phyloP scores from a whole-genome alignment of 2,329 filamentous ascomycete genomes.

The Penicillium hesseltinei region DNA sequence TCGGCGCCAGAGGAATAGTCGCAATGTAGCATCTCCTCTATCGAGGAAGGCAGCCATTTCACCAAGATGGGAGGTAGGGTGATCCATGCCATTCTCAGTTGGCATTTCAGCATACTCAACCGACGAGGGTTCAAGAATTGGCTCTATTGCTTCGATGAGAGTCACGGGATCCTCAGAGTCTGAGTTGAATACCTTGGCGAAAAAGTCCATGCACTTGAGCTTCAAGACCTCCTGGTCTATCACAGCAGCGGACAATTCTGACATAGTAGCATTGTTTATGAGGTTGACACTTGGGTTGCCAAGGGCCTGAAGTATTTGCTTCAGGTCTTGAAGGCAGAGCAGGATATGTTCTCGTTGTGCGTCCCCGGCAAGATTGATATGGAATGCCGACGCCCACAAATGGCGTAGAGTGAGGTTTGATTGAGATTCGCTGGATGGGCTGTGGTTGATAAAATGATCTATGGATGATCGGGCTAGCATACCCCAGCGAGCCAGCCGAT shows the following conservation, averaged over 20 bases:
- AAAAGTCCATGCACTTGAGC: constrained; percentile 94
- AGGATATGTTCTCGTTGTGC: constrained; percentile 59
- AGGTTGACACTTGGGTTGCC: constrained; percentile 58
- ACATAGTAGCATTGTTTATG: constrained; percentile 83
- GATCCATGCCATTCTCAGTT: constrained; percentile 36
- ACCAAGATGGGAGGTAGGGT: constrained; percentile 54
- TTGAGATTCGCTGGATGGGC: constrained; percentile 31
- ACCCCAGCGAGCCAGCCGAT: constrained; percentile 62
- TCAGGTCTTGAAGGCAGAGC: constrained; percentile 62
- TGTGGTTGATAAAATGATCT: constrained; percentile 38
- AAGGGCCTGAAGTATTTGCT: constrained; percentile 50
- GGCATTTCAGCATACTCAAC: constrained; percentile 28
- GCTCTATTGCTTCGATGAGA: constrained; percentile 88
- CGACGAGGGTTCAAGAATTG: constrained; percentile 71
- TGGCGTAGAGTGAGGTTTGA: constrained; percentile 57
- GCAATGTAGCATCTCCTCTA: constrained; percentile 75
- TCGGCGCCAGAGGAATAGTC: constrained; percentile 84
- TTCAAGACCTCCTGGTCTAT: constrained; percentile 89
- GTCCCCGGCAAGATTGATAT: constrained; percentile 57
- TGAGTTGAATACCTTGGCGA: constrained; percentile 82
- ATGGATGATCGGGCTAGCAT: constrained; percentile 57
- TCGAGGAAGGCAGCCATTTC: constrained; percentile 85
- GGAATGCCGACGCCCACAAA: constrained; percentile 65
- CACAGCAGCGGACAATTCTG: constrained; percentile 76
- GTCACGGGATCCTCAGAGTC: constrained; percentile 76